phyloP scores from a whole-genome alignment of 163 green algal genomes.

The Chloroidium sp. region DNA sequence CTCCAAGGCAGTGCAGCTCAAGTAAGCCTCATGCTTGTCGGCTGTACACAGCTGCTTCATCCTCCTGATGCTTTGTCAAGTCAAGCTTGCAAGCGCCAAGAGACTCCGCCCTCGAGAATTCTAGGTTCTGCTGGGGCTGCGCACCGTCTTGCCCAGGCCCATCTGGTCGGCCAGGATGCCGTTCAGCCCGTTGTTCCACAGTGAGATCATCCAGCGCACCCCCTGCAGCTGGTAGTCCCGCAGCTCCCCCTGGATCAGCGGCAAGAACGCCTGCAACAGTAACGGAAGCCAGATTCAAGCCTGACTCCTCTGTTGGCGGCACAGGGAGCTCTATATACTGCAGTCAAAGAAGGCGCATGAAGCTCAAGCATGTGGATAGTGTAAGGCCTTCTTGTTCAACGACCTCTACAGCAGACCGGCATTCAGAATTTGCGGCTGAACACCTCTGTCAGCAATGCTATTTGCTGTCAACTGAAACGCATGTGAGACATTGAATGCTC shows the following conservation, averaged over 20 bases:
- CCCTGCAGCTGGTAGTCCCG: conserved; percentile 91
- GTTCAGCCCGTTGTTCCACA: conserved; percentile 95
- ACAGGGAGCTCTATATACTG: too few relatives aligned
- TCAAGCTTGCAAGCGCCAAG: not conserved
- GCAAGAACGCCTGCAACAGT: conserved; percentile 57
- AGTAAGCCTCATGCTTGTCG: not conserved
- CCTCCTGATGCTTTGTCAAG: not conserved
- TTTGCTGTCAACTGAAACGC: not conserved
- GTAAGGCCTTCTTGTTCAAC: not conserved
- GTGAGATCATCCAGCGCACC: conserved; percentile 87
- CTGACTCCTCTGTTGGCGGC: not conserved
- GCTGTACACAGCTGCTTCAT: conserved; percentile 1
- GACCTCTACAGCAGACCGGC: not conserved
- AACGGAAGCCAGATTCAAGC: not conserved
- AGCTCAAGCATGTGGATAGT: not conserved
- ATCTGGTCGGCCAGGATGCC: conserved; percentile 95
- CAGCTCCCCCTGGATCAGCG: conserved; percentile 69
- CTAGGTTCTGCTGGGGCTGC: not conserved
- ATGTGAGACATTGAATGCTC: not conserved
- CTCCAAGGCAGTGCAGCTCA: not conserved
- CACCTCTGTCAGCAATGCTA: not conserved
- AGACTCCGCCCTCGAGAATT: too few relatives aligned
- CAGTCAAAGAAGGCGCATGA: too few relatives aligned
- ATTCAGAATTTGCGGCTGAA: not conserved
- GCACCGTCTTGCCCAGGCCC: conserved; percentile 93